phyloP scores from a whole-genome alignment of 179 eudicot genomes.

The Corrigiola litoralis region DNA sequence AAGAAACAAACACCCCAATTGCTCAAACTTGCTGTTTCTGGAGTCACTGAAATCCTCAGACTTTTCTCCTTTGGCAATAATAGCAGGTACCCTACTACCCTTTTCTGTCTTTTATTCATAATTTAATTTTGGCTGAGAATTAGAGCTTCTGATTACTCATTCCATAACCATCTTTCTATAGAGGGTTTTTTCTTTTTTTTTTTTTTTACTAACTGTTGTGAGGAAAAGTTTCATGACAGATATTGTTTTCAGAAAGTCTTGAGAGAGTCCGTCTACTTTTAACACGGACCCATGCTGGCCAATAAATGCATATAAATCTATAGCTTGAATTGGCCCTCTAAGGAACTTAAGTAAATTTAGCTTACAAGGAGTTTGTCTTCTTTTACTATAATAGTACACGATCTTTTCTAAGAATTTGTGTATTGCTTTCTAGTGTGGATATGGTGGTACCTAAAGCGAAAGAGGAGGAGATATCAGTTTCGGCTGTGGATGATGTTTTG shows the following conservation, averaged over 20 bases:
- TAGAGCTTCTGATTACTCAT: background rate
- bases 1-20: slow-evolving; percentile 37
- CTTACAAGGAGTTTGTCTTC: no score
- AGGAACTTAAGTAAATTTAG: no score
- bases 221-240: no score
- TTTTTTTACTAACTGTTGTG: no score
- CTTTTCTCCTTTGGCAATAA: slow-evolving; percentile 28
- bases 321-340: no score
- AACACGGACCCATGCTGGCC: no score
- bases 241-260: no score
- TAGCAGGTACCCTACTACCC: slow-evolving; percentile 17
- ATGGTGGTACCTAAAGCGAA: slow-evolving; percentile 19
- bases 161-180: no score
- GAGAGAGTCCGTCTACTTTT: no score
- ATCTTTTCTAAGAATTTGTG: no score
- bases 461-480: slow-evolving; percentile 34
- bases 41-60: slow-evolving; percentile 51
- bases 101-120: background rate
- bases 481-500: slow-evolving; percentile 59
- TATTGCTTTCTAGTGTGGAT: slow-evolving; percentile 30
- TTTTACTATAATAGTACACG: no score
- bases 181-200: background rate
- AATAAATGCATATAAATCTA: no score
- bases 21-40: slow-evolving; percentile 48
- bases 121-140: background rate